These are phyloP conservation scores for Penicillium roqueforti DNA, from an alignment of 495 filamentous ascomycete species.

Conservation along the genomic window DNA sequence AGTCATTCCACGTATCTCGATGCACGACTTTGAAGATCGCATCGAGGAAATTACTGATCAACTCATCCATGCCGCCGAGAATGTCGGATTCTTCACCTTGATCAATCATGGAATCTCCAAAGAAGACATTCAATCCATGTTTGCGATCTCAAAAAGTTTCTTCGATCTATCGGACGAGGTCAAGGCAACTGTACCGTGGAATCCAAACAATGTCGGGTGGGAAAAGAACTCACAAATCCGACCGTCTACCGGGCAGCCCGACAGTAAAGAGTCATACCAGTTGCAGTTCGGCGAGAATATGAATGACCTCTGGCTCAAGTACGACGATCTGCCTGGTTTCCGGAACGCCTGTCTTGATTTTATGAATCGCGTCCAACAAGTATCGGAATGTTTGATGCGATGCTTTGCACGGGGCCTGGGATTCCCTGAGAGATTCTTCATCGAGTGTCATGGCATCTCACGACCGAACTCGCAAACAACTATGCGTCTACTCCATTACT, in stretches of 20 bases:
- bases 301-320: conserved; percentile 49
- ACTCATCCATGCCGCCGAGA: conserved; percentile 55
- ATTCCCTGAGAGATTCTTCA: conserved; percentile 54
- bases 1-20: conserved; percentile 54
- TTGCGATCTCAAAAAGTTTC: conserved; percentile 48
- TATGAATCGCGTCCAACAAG: conserved; percentile 49
- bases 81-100: conserved; percentile 60
- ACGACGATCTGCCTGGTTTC: conserved; percentile 48
- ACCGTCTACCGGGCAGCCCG: conserved; percentile 55
- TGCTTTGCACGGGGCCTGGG: conserved; percentile 58
- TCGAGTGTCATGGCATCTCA: conserved; percentile 48
- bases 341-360: conserved; percentile 40
- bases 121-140: conserved; percentile 50
- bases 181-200: conserved; percentile 54
- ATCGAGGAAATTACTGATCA: conserved; percentile 51
- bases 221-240: conserved; percentile 58
- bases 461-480: conserved; percentile 51
- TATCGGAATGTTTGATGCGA: conserved; percentile 55
- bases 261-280: conserved; percentile 61
- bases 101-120: conserved; percentile 52
- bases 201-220: conserved; percentile 58
- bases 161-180: conserved; percentile 50
- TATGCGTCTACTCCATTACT: conserved; percentile 58
- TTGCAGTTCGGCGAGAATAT: conserved; percentile 56
- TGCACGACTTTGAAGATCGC: conserved; percentile 50